phyloP scores from a whole-genome alignment of 352 stramenopile species.

The Globisporangium alternatum region DNA sequence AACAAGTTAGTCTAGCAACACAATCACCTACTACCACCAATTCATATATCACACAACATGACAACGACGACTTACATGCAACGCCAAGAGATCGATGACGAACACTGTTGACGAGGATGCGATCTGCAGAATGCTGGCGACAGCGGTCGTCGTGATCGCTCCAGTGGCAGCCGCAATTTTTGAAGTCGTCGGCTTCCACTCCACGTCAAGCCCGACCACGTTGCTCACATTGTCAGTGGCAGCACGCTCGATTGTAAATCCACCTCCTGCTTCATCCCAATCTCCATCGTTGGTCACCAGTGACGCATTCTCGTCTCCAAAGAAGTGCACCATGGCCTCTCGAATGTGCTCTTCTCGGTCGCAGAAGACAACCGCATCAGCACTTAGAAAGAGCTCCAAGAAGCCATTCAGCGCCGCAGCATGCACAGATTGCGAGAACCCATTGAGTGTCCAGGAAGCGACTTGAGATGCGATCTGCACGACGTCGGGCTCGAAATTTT shows the following conservation, averaged over 20 bases:
- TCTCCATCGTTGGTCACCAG: neutral
- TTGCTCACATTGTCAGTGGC: neutral
- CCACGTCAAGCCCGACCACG: constrained; percentile 59
- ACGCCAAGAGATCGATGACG: constrained; percentile 50
- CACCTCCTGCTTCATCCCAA: neutral
- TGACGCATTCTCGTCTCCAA: neutral
- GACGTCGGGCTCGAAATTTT: constrained; percentile 36
- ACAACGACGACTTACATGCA: constrained; percentile 39
- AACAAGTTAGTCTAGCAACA: neutral
- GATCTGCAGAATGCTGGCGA: constrained; percentile 69
- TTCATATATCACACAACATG: too few species aligned
- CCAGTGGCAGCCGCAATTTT: constrained; percentile 15
- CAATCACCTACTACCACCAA: neutral
- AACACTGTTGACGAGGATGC: constrained; percentile 41
- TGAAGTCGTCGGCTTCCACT: constrained; percentile 52
- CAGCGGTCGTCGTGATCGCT: constrained; percentile 23
- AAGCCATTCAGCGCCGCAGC: constrained; percentile 14
- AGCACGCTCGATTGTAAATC: neutral
- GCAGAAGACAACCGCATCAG: constrained; percentile 40
- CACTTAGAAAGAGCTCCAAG: constrained; percentile 23
- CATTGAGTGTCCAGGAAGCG: constrained; percentile 5
- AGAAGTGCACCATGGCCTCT: constrained; percentile 28
- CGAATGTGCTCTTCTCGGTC: constrained; percentile 27
- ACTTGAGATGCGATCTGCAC: constrained; percentile 19
- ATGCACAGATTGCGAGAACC: constrained; percentile 10